Conservation (phyloP, 2,329 filamentous ascomycete species). For the Colletotrichum eleusines region DNA sequence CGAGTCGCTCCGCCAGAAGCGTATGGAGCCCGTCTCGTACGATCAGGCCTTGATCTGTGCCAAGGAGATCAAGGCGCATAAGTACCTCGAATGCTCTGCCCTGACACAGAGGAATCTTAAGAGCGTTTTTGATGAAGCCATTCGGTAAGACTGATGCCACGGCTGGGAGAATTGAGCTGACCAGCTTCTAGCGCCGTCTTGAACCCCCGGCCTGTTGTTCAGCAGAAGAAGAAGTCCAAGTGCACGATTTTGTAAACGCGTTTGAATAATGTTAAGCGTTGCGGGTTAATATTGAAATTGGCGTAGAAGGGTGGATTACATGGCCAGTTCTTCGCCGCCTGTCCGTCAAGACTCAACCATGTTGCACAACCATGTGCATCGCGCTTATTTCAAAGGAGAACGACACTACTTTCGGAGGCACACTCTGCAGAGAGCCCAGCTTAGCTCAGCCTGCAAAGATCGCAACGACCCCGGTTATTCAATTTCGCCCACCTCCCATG, state of each 20-base stretch:
- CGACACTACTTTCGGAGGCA: constrained; percentile 23
- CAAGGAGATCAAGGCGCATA: constrained; percentile 95
- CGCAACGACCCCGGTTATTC: constrained; percentile 20
- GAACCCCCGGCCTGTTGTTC: constrained; percentile 71
- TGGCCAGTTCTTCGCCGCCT: constrained; percentile 20
- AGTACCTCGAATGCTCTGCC: constrained; percentile 98
- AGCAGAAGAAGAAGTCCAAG: constrained; percentile 73
- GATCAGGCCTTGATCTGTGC: constrained; percentile 90
- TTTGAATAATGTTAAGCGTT: constrained; percentile 30
- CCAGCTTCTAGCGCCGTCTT: constrained; percentile 71
- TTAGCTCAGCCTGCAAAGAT: constrained; percentile 25
- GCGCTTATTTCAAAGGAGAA: constrained; percentile 22
- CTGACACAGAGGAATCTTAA: constrained; percentile 97
- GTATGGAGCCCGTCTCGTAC: constrained; percentile 97
- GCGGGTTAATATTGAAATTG: constrained; percentile 33
- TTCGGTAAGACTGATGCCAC: constrained; percentile 73
- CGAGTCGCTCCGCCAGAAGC: constrained; percentile 86
- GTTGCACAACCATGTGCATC: constrained; percentile 27
- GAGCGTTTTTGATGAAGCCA: constrained; percentile 98
- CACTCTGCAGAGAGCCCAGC: constrained; percentile 17
- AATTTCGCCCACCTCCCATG: constrained; percentile 2
- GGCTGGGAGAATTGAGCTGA: constrained; percentile 44
- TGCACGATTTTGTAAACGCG: constrained; percentile 74
- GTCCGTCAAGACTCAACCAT: constrained; percentile 29
- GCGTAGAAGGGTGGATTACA: constrained; percentile 35